Base-by-base conservation (phyloP, 1,284 basidiomycete species). In the Cutaneotrichosporon sp. region DNA sequence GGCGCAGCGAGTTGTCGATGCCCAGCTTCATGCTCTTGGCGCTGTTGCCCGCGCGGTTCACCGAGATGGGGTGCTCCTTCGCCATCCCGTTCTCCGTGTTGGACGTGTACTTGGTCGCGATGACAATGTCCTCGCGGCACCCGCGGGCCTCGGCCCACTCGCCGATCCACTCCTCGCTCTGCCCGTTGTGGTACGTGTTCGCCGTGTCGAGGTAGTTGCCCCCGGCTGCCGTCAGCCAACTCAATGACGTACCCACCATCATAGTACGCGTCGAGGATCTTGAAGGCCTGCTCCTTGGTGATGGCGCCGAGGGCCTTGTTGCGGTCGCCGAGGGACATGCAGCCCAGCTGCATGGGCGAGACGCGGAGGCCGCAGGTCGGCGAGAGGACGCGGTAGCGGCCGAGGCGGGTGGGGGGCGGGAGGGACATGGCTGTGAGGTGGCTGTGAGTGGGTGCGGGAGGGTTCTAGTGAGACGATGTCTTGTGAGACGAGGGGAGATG, bases 331-430 rank as follows among this genome's bases (percentile, higher is more conserved):
- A 84, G 72, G 47, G 75, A 79, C 83, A 84, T 83, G 14, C 79
- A 82, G 14, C 84, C 84, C 9, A 85, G 75, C 62, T 77, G 79
- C 14, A 84, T 71, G 0, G 83, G 83, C 7, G 83, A 84, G 42
- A 84, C 83, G 43, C 74, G 66, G 27, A 72, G 67, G 14, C 81
- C 79, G 16, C 80, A 81, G 34, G 74, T 76, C n/a, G 82, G 82
- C 1, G 80, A 72, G 13, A 84, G 74, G 46, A 81, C 71, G 34
- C 82, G 76, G 67, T 81, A 81, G 56, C 78, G 72, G 3, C 67
- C 71, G 36, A 82, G 68, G 22, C 74, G 71, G n/a, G 70, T 72
- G 45, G 54, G 54, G 13, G 43, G 54, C 13, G 54, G 54, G 5
- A 56, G 54, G 2, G 54, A 24, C 54, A 56, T 56, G 29, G n/a